Evolutionary conservation across 768 basidiomycete genomes (phyloP).

Genomic region (Trametes maxima): DNA sequence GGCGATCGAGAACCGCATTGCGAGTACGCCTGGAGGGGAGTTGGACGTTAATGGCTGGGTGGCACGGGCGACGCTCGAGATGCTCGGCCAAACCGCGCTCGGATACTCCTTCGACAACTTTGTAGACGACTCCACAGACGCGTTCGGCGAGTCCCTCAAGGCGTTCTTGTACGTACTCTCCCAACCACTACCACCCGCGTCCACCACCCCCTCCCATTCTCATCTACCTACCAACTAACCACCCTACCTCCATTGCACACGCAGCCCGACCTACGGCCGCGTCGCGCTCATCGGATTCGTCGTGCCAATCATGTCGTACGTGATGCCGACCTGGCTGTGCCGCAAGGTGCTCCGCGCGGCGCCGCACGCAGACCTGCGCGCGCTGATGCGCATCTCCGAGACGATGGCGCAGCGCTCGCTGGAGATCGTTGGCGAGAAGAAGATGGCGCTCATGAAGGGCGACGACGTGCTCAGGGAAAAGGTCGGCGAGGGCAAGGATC

Average conservation of each 20-base stretch:
- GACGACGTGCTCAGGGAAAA: conserved; percentile 37
- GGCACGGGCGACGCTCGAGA: conserved; percentile 18
- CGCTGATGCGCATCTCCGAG: conserved; percentile 38
- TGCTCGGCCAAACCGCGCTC: conserved; percentile 18
- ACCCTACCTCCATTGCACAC: too few species aligned
- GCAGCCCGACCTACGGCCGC: neutral
- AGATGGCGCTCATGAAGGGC: conserved; percentile 37
- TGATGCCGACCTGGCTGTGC: conserved; percentile 30
- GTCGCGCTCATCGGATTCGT: conserved; percentile 2
- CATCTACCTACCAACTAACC: too few species aligned
- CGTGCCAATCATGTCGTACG: neutral
- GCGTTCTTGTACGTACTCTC: conserved; percentile 9
- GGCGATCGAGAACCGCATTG: conserved; percentile 22
- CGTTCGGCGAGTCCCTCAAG: conserved; percentile 14
- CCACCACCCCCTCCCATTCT: neutral
- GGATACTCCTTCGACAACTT: conserved; percentile 23
- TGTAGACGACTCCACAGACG: conserved; percentile 9
- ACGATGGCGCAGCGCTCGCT: conserved; percentile 39
- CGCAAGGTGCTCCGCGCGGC: conserved; percentile 36
- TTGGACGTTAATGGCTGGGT: conserved; percentile 22
- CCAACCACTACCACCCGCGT: neutral
- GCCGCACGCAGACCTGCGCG: conserved; percentile 37
- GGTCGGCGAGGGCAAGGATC: conserved; percentile 45
- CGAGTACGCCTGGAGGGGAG: conserved; percentile 1
- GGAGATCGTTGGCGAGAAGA: conserved; percentile 43